Conservation (phyloP, 371 early-diverging fungal genomes). For the Lichtheimia hyalospora region DNA sequence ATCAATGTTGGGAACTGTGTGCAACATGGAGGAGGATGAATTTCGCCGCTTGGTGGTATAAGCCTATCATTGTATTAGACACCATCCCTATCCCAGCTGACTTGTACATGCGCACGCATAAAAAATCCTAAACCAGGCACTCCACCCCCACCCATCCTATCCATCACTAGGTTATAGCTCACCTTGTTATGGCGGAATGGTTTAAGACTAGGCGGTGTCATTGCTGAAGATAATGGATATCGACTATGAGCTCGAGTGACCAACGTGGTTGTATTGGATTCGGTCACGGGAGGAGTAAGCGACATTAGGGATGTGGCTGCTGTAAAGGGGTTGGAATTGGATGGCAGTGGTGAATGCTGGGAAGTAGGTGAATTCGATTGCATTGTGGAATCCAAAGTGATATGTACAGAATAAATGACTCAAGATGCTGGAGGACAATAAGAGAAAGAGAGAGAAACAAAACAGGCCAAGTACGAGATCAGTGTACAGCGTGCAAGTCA, state of each 20-base stretch:
- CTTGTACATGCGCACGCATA: not conserved
- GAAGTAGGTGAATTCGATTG: not conserved
- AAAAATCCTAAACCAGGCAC: not conserved
- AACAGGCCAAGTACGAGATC: too few relatives aligned
- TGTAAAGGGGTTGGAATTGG: not conserved
- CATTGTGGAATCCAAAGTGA: too few relatives aligned
- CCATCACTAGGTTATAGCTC: not conserved
- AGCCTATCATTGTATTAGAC: not conserved
- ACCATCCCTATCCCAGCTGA: not conserved
- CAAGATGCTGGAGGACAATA: too few relatives aligned
- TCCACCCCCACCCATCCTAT: not conserved
- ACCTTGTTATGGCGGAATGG: not conserved
- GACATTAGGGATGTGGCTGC: not conserved
- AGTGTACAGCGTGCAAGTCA: too few relatives aligned
- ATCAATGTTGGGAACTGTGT: not conserved
- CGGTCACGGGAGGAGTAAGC: not conserved
- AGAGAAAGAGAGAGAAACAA: too few relatives aligned
- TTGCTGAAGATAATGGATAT: slow-evolving; percentile 17
- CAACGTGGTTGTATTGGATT: not conserved
- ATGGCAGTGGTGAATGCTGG: not conserved
- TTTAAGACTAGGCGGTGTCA: slow-evolving; percentile 21
- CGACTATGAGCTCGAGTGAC: slow-evolving; percentile 7
- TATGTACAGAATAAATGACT: too few relatives aligned
- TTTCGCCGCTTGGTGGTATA: slow-evolving; percentile 11
- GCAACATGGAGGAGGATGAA: not conserved